Evolutionary conservation across 1,139 yeast species (phyloP), one percentile per base, ranked within the genome.

Genomic region (Diutina catenulata): DNA sequence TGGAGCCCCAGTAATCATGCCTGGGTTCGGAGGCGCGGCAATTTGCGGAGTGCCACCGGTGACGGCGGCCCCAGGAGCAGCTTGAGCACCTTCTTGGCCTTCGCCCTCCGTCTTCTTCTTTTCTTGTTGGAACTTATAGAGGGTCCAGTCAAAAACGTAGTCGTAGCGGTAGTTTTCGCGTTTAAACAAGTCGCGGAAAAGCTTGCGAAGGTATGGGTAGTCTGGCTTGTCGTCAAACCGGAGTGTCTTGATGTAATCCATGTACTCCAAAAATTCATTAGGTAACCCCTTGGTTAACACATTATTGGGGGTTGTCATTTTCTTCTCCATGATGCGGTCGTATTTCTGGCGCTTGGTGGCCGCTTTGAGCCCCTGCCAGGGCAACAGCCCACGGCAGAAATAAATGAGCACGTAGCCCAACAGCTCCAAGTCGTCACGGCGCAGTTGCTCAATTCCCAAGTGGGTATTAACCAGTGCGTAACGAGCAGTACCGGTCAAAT

Each of bases 331-430:
- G 53, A 91, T 91, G 45, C 96, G 74, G 60, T 88, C 96, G 60
- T 91, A 91, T 62, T 91, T 91, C 59, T 91, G 97, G 60, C 94
- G 80, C 66, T 91, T 91, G 14, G 97, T 87, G 36, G 91, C 94
- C 25, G 98, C 98, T 59, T 87, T 87, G 51, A 91, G 74, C 11
- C 98, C 98, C 64, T 91, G 98, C 98, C 98, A 91, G 39, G 98
- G 98, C 53, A 91, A 69, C 18, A 93, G 83, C 29, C 98, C 98
- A 45, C 95, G 76, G 58, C 94, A 79, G 57, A 91, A 91, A 62
- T 91, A 91, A 51, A 91, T 86, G 53, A 91, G 75, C 33, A 91
- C 97, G 57, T 91, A 91, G 31, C 97, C 97, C 58, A 91, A 72
- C 47, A 94, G 80, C 62, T 91, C 98, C 62, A 91, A 74, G 59